A percentile compares a stretch with the other conserved stretches of the same genome.
These are phyloP conservation scores for Diaporthe citri DNA, from an alignment of 2,329 filamentous ascomycete species.

Conservation along the genomic window DNA sequence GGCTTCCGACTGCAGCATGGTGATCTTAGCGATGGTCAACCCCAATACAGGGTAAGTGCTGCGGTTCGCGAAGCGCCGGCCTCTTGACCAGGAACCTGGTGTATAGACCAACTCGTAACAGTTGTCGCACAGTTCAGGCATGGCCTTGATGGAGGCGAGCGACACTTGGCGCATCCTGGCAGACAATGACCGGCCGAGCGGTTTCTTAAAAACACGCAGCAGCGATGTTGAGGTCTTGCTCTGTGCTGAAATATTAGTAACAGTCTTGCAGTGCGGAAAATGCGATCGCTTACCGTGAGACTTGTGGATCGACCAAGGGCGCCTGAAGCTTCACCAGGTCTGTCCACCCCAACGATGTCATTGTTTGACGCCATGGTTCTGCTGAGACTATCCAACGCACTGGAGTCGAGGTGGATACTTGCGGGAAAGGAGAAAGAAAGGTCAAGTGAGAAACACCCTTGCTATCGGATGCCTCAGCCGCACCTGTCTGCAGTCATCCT, in stretches of 20 bases:
- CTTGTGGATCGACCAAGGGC: background rate
- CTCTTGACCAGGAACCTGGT: background rate
- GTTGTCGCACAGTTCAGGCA: background rate
- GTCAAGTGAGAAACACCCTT: background rate
- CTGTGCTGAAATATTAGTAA: background rate
- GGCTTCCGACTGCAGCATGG: background rate
- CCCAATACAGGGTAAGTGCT: background rate
- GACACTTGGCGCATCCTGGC: background rate
- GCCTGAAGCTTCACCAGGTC: background rate
- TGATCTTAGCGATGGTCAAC: background rate
- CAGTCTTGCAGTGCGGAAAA: background rate
- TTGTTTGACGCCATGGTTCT: background rate
- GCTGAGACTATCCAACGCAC: background rate
- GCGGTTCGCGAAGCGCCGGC: background rate
- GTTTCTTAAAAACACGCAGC: background rate
- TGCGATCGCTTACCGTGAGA: background rate
- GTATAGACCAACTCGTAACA: background rate
- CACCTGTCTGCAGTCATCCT: background rate
- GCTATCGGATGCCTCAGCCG: background rate
- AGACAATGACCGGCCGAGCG: background rate
- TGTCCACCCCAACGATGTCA: background rate
- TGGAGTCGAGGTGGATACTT: background rate
- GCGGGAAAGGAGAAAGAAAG: background rate
- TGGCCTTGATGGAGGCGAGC: background rate
- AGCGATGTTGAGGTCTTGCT: background rate